Evolutionary conservation across 2,329 filamentous ascomycete genomes (phyloP).

Genomic region (Phialocephala subalpina): DNA sequence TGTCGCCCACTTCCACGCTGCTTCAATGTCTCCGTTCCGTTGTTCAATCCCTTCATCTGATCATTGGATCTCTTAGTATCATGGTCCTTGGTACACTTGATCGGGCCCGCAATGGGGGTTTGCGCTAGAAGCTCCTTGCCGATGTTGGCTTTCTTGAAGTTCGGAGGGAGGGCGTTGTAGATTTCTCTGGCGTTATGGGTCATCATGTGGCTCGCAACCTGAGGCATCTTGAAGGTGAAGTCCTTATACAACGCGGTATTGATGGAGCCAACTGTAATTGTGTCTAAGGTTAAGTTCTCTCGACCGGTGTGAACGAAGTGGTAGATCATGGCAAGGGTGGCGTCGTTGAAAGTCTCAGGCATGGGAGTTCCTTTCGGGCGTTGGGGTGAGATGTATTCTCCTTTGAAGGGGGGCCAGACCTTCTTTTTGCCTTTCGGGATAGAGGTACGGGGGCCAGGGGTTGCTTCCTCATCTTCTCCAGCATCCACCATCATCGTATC

Average conservation of each 20-base stretch:
- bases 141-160: neutral
- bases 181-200: neutral
- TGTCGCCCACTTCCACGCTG: neutral
- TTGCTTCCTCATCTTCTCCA: neutral
- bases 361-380: constrained; percentile 2
- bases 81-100: neutral
- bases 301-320: neutral
- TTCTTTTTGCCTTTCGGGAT: neutral
- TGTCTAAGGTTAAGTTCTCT: neutral
- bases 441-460: neutral
- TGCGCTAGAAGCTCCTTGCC: neutral
- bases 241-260: neutral
- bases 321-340: constrained; percentile 2
- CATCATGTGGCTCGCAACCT: neutral
- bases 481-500: neutral
- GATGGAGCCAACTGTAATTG: neutral
- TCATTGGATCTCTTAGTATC: neutral
- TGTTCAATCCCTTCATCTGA: neutral
- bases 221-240: neutral
- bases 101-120: neutral
- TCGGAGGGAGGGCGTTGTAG: neutral
- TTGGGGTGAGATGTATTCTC: constrained; percentile 2
- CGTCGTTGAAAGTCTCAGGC: neutral
- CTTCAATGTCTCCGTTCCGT: neutral
- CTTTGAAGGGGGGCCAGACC: neutral